Conservation (phyloP, 2,329 filamentous ascomycete species). For the Aspergillus persii region DNA sequence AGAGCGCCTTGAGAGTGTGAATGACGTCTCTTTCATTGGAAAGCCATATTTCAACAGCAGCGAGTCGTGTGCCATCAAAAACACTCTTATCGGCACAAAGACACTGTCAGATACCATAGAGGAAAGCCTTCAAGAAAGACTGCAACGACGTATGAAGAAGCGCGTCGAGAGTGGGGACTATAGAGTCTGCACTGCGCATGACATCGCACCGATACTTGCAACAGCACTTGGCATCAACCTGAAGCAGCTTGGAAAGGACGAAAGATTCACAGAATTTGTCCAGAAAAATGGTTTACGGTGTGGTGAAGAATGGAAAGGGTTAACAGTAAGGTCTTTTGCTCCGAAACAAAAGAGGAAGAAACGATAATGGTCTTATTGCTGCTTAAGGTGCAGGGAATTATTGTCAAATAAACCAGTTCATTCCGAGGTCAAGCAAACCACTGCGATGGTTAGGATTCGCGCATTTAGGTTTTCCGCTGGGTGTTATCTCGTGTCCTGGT, state of each 20-base stretch:
- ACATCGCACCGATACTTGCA: slow-evolving; percentile 31
- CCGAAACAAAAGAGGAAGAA: no score
- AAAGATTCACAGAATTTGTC: slow-evolving; percentile 13
- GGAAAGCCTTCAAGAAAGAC: slow-evolving; percentile 18
- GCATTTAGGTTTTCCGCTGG: no score
- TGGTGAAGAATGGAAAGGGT: slow-evolving; percentile 1
- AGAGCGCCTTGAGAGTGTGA: slow-evolving; percentile 18
- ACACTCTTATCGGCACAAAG: slow-evolving; percentile 7
- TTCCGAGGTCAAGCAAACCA: no score
- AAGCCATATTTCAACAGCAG: slow-evolving; percentile 21
- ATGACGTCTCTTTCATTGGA: slow-evolving; percentile 21
- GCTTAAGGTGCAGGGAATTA: no score
- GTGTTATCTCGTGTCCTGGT: no score
- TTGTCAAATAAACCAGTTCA: no score
- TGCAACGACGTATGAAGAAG: slow-evolving; percentile 26
- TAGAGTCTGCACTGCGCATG: slow-evolving; percentile 35
- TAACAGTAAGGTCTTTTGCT: slow-evolving; percentile 3
- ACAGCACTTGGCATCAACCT: slow-evolving; percentile 25
- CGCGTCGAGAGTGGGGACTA: slow-evolving; percentile 28
- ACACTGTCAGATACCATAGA: slow-evolving; percentile 18
- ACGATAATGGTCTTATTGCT: no score
- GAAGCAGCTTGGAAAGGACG: slow-evolving; percentile 27
- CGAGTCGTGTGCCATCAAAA: slow-evolving; percentile 16
- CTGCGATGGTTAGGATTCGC: no score
- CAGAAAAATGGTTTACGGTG: slow-evolving; percentile 7